phyloP scores from a whole-genome alignment of 2,329 filamentous ascomycete species.

The Clonostachys chloroleuca region DNA sequence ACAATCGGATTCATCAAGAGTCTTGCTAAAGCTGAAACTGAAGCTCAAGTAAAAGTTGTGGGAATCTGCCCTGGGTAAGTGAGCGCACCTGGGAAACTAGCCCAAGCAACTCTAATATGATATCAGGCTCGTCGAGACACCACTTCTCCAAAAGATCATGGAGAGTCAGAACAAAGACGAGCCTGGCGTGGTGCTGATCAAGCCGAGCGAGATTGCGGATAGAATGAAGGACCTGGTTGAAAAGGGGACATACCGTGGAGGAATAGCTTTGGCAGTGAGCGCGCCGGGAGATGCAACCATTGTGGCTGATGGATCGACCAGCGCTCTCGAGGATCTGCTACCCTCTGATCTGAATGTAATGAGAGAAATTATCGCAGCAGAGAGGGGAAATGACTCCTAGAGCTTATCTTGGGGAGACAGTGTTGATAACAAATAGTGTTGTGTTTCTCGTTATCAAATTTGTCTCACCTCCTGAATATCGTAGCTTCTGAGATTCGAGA shows the following conservation, averaged over 20 bases:
- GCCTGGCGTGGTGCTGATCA: background rate
- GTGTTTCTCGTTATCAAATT: too few species aligned
- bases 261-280: background rate
- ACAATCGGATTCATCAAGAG: background rate
- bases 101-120: background rate
- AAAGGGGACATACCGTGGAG: background rate
- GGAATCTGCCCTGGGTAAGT: background rate
- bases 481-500: too few species aligned
- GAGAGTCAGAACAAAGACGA: background rate
- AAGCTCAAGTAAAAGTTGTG: background rate
- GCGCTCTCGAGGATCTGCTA: background rate
- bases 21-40: background rate
- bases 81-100: background rate
- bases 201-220: background rate
- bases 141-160: background rate
- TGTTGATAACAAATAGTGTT: too few species aligned
- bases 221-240: background rate
- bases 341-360: background rate
- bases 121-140: background rate
- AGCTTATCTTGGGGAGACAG: too few species aligned
- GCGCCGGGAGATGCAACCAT: background rate
- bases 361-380: background rate
- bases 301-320: background rate
- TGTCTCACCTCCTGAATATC: too few species aligned
- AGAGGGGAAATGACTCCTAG: too few species aligned